These are phyloP conservation scores for Leccinum subatratum DNA, from an alignment of 1,284 basidiomycete genomes.

Conservation along the genomic window DNA sequence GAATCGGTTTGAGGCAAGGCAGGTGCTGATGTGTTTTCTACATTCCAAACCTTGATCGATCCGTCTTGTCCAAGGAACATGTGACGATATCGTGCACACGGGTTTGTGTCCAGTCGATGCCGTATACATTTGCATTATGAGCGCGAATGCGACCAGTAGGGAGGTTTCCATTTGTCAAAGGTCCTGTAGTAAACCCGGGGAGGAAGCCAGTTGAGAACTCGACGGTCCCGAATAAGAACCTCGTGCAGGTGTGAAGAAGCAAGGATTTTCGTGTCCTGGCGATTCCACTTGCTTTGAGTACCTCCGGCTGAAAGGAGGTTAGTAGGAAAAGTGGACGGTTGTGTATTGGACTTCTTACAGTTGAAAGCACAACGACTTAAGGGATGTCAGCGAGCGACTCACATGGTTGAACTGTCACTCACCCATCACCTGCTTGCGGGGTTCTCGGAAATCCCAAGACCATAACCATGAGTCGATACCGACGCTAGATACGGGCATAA, in stretches of 20 bases:
- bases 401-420: conserved; percentile 12
- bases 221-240: conserved; percentile 83
- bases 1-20: conserved; percentile 17
- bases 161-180: conserved; percentile 68
- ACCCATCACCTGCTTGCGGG: conserved; percentile 66
- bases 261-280: conserved; percentile 76
- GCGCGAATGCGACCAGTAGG: conserved; percentile 75
- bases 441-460: conserved; percentile 79
- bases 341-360: conserved; percentile 38
- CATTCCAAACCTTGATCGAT: conserved; percentile 86
- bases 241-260: conserved; percentile 84
- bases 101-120: conserved; percentile 88
- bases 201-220: conserved; percentile 41
- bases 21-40: conserved; percentile 31
- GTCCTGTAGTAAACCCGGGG: conserved; percentile 8
- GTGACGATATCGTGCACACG: conserved; percentile 77
- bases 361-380: conserved; percentile 71
- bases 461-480: conserved; percentile 81
- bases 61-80: conserved; percentile 86
- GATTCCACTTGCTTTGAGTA: conserved; percentile 95
- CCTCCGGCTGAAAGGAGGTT: conserved; percentile 54
- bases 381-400: conserved; percentile 10
- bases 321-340: neutral
- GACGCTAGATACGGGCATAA: conserved; percentile 73
- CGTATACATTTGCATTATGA: conserved; percentile 87